Evolutionary conservation across 768 basidiomycete genomes (phyloP).

Genomic region (Terana coerulea): DNA sequence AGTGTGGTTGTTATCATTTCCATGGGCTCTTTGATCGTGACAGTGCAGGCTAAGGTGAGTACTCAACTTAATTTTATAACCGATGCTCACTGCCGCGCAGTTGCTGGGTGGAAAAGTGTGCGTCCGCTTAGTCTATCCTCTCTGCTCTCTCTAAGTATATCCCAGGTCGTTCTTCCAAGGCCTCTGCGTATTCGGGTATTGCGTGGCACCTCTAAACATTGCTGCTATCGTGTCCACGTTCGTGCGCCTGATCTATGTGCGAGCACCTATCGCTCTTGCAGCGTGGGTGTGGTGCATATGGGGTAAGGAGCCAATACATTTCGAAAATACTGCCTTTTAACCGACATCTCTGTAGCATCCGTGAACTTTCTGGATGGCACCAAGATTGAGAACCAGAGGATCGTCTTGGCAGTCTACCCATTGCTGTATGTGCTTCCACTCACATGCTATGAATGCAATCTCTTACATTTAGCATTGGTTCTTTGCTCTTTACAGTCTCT

Average conservation of each 20-base stretch:
- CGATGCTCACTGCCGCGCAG: slow-evolving; percentile 30
- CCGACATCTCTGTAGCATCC: slow-evolving; percentile 53
- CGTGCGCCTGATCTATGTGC: slow-evolving; percentile 79
- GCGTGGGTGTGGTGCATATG: slow-evolving; percentile 97
- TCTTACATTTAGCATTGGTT: background rate
- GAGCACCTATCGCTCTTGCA: slow-evolving; percentile 79
- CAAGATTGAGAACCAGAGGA: slow-evolving; percentile 86
- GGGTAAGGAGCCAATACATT: slow-evolving; percentile 53
- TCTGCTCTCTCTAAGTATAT: background rate
- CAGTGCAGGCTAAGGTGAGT: slow-evolving; percentile 91
- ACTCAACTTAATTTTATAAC: background rate
- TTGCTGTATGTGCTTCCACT: slow-evolving; percentile 61
- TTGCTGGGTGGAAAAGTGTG: slow-evolving; percentile 82
- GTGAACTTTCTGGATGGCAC: slow-evolving; percentile 96
- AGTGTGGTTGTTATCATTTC: slow-evolving; percentile 93
- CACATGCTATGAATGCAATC: background rate
- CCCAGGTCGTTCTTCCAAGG: slow-evolving; percentile 92
- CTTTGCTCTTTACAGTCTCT: slow-evolving; percentile 48
- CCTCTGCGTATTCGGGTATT: slow-evolving; percentile 92
- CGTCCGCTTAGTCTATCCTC: slow-evolving; percentile 22
- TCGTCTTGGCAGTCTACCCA: slow-evolving; percentile 94
- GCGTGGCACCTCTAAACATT: slow-evolving; percentile 88
- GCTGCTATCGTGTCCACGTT: slow-evolving; percentile 87
- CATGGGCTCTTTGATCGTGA: slow-evolving; percentile 85
- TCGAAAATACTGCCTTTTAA: background rate